phyloP scores from a whole-genome alignment of 2,329 filamentous ascomycete genomes.

The Fusarium nisikadoi region DNA sequence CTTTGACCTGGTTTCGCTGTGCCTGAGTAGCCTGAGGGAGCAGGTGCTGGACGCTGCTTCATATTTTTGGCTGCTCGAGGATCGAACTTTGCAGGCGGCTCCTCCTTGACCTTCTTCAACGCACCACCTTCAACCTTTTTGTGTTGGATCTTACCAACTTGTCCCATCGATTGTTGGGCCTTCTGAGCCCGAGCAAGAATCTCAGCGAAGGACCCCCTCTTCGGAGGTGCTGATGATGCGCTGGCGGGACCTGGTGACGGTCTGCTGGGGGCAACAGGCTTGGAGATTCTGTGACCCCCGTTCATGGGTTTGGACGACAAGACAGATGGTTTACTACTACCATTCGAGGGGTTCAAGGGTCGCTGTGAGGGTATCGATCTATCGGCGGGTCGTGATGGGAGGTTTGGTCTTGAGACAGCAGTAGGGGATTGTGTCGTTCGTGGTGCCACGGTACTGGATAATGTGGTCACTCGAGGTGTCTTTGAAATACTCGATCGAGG shows the following conservation, averaged over 20 bases:
- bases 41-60: slow-evolving; percentile 25
- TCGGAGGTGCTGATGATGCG: slow-evolving; percentile 63
- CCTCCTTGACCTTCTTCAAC: slow-evolving; percentile 58
- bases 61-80: slow-evolving; percentile 37
- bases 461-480: slow-evolving; percentile 49
- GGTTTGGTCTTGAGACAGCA: slow-evolving; percentile 30
- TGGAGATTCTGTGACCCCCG: slow-evolving; percentile 39
- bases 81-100: slow-evolving; percentile 45
- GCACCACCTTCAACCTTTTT: slow-evolving; percentile 75
- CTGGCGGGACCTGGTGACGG: slow-evolving; percentile 45
- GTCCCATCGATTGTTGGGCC: slow-evolving; percentile 69
- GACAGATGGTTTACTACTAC: slow-evolving; percentile 26
- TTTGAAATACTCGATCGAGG: slow-evolving; percentile 55
- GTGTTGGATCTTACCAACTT: slow-evolving; percentile 78
- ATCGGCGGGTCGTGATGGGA: slow-evolving; percentile 42
- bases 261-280: slow-evolving; percentile 38
- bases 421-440: slow-evolving; percentile 32
- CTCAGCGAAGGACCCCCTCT: slow-evolving; percentile 79
- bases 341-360: slow-evolving; percentile 32
- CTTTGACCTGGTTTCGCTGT: slow-evolving; percentile 48
- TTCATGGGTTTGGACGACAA: slow-evolving; percentile 44
- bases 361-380: slow-evolving; percentile 40
- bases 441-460: slow-evolving; percentile 40
- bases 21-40: slow-evolving; percentile 46
- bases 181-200: slow-evolving; percentile 78